Percentiles rank a stretch among this genome's conserved stretches.
phyloP scores from a whole-genome alignment of 73 alveolate genomes.

The Paramecium tetraurelia region DNA sequence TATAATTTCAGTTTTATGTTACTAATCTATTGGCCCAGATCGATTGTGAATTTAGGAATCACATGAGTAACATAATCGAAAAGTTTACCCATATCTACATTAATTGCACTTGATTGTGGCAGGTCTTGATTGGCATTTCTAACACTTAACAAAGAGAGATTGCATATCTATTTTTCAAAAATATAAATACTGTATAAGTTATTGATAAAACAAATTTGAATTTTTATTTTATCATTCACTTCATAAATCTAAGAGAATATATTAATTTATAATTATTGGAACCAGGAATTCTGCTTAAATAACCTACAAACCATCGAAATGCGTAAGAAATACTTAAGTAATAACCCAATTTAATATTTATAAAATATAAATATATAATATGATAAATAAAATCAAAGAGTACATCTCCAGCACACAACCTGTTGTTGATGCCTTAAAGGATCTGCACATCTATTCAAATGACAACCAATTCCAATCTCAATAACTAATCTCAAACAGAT shows the following conservation, averaged over 20 bases:
- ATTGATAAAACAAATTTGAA: not conserved
- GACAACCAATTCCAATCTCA: not conserved
- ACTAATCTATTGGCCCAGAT: slow-evolving; percentile 36
- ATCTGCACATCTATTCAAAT: not conserved
- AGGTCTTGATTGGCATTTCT: slow-evolving; percentile 45
- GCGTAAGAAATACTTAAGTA: not conserved
- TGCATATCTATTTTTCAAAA: not conserved
- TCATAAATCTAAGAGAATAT: not conserved
- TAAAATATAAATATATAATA: not conserved
- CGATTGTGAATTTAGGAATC: slow-evolving; percentile 37
- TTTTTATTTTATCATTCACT: slow-evolving; percentile 25
- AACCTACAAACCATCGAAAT: slow-evolving; percentile 45
- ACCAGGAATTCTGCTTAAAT: not conserved
- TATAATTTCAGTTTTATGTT: slow-evolving; percentile 43
- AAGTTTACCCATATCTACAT: slow-evolving; percentile 43
- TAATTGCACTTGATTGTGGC: slow-evolving; percentile 16
- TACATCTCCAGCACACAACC: not conserved
- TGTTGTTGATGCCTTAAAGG: not conserved
- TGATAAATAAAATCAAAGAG: not conserved
- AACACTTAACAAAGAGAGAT: slow-evolving; percentile 36
- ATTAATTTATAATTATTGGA: too few species aligned
- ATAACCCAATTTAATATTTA: not conserved
- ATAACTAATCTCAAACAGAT: not conserved
- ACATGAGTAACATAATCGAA: slow-evolving; percentile 38
- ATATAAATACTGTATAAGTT: not conserved